These are phyloP conservation scores for Malus asiatica DNA, from an alignment of 306 rosid genomes.

Conservation along the genomic window DNA sequence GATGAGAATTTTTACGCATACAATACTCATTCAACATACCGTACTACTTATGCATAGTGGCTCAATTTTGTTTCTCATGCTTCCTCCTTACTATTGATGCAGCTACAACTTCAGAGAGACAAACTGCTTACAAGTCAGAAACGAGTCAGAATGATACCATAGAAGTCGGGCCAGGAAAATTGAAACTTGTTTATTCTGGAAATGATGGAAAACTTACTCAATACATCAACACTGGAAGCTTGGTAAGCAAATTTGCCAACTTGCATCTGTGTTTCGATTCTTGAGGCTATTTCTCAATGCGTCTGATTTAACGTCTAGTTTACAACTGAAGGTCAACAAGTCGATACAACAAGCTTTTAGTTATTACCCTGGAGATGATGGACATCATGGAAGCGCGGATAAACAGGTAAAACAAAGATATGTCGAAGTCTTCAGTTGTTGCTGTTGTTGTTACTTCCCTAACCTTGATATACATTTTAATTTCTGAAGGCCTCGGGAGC, in stretches of 20 bases:
- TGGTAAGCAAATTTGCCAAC: conserved; percentile 11
- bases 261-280: not conserved
- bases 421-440: not conserved
- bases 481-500: conserved; percentile 35
- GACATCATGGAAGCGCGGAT: conserved; percentile 25
- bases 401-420: conserved; percentile 17
- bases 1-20: not conserved
- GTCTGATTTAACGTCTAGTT: not conserved
- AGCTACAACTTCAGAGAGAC: conserved; percentile 22
- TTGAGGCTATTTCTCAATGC: not conserved
- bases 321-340: conserved; percentile 22
- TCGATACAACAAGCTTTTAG: conserved; percentile 22
- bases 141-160: conserved; percentile 11
- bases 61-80: not conserved
- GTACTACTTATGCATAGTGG: not conserved
- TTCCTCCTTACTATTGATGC: not conserved
- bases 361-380: conserved; percentile 33
- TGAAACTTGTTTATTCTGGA: conserved; percentile 31
- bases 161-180: conserved; percentile 32
- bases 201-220: conserved; percentile 30
- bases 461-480: not conserved
- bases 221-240: conserved; percentile 24
- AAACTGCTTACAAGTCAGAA: conserved; percentile 8
- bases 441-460: not conserved
- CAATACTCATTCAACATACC: not conserved